Evolutionary conservation across 257 asterid species (phyloP).

Genomic region (Lycium barbarum): DNA sequence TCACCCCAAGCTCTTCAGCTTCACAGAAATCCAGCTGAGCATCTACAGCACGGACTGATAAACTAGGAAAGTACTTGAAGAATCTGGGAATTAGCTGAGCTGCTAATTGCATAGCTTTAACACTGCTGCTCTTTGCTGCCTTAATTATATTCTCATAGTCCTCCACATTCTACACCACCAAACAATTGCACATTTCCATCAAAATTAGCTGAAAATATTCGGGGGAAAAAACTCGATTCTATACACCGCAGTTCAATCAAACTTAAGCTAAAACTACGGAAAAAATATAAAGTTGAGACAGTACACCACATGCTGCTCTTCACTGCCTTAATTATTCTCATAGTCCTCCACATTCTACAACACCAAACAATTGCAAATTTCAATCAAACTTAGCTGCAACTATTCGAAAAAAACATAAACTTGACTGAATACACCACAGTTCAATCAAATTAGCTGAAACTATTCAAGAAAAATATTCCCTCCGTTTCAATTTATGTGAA

Average conservation of each 20-base stretch:
- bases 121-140: slow-evolving; percentile 74
- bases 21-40: slow-evolving; percentile 96
- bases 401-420: background rate
- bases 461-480: no score
- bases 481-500: no score
- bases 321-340: slow-evolving; percentile 65
- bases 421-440: no score
- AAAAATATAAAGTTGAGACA: background rate
- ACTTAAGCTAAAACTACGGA: background rate
- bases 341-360: slow-evolving; percentile 68
- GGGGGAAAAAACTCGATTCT: background rate
- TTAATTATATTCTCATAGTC: slow-evolving; percentile 80
- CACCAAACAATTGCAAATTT: background rate
- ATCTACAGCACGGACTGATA: slow-evolving; percentile 75
- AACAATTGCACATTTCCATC: slow-evolving; percentile 22
- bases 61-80: slow-evolving; percentile 78
- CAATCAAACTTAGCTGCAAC: background rate
- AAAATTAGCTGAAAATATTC: background rate
- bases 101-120: slow-evolving; percentile 88
- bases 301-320: slow-evolving; percentile 51
- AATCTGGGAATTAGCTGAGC: slow-evolving; percentile 94
- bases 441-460: no score
- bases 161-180: slow-evolving; percentile 54
- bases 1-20: slow-evolving; percentile 95
- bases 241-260: background rate